Conservation (phyloP, 2,329 filamentous ascomycete genomes). For the Colletotrichum tofieldiae region DNA sequence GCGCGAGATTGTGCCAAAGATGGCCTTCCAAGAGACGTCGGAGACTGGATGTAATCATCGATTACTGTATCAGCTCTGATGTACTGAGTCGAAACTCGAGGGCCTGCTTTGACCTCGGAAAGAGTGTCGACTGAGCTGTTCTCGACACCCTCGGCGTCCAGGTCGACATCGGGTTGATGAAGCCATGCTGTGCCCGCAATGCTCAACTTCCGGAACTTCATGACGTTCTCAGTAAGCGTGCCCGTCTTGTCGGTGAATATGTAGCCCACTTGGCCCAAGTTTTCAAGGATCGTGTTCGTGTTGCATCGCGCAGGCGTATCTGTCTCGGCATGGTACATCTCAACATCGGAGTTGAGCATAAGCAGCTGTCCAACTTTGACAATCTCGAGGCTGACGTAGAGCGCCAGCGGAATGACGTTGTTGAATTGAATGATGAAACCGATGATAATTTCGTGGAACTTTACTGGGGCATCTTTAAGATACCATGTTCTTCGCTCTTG, state of each 20-base stretch:
- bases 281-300: conserved; percentile 95
- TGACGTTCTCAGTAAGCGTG: conserved; percentile 93
- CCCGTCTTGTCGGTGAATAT: conserved; percentile 97
- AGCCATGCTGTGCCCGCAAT: conserved; percentile 92
- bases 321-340: conserved; percentile 90
- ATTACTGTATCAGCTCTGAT: conserved; percentile 16
- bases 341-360: conserved; percentile 83
- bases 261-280: conserved; percentile 90
- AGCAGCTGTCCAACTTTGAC: conserved; percentile 86
- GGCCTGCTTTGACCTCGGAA: conserved; percentile 12
- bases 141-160: conserved; percentile 45
- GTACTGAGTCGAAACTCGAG: conserved; percentile 24
- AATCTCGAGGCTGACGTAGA: conserved; percentile 92
- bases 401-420: conserved; percentile 90
- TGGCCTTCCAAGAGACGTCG: conserved; percentile 35
- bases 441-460: conserved; percentile 85
- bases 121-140: conserved; percentile 24
- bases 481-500: conserved; percentile 85
- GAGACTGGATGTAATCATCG: conserved; percentile 28
- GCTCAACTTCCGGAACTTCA: conserved; percentile 95
- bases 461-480: conserved; percentile 78
- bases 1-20: conserved; percentile 48
- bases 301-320: conserved; percentile 91
- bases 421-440: conserved; percentile 98
- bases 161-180: conserved; percentile 81